Base-by-base conservation (phyloP, 768 basidiomycete genomes). In the Naganishia vaughanmartiniae region DNA sequence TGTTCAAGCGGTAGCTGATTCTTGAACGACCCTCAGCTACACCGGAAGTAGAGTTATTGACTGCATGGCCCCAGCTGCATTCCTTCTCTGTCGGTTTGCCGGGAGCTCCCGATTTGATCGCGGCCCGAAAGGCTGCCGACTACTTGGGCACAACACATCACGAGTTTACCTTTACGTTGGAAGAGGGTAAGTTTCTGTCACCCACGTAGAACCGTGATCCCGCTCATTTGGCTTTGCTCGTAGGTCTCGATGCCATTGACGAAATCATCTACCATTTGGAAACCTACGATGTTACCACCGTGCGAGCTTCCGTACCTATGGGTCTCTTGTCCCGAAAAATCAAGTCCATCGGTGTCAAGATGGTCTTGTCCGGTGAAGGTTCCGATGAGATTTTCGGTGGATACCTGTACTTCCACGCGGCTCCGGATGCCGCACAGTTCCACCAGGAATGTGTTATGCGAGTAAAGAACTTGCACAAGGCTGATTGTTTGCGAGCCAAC, bases 341-440 rank as follows among this genome's bases (percentile, higher is more conserved):
- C 84, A 99, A 98, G 84, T 95, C 96, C 4, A 97, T 93, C 91
- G 96, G 96, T 70, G 96, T 99, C 66, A 99, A 99, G 84, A 99
- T 99, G 96, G 96, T 99, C 19, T 85, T 98, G 42, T 92, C 90
- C 73, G 96, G 96, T 21, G 96, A 99, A 82, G 96, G 96, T 46
- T 92, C 91, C 73, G 96, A 99, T 76, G 96, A 99, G 82, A 93
- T 98, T 72, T 87, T 97, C 45, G 70, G 70, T 46, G 94, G 95
- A 2, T 99, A 99, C 83, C 87, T 99, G 55, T 99, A 99, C 84
- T 99, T 99, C 89, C 95, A 99, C 81, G 94, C 94, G 45, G 96
- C 96, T 0, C 96, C 96, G 11, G 88, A 93, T 74, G 84, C 87
- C 53, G 84, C 83, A 71, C 89, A 92, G 6, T 95, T 98, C 85